These are phyloP conservation scores for Vanrija sp. DNA, from an alignment of 1,284 basidiomycete genomes.

Conservation along the genomic window DNA sequence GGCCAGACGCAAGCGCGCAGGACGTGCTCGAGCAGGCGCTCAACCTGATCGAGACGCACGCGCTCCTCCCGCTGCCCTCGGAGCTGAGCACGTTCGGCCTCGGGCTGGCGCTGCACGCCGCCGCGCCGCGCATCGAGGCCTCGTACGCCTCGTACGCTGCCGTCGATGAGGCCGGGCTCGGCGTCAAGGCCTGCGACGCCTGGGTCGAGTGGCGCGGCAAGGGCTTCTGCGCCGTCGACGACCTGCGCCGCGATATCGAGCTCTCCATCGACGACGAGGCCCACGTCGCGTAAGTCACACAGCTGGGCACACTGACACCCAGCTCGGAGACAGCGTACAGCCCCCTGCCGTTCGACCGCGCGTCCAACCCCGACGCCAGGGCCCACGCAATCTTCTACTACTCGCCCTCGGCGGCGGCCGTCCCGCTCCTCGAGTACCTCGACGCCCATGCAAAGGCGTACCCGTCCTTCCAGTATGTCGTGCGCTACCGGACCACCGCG, in stretches of 20 bases:
- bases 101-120: slow-evolving; percentile 39
- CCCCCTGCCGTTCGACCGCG: slow-evolving; percentile 63
- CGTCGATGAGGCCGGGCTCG: slow-evolving; percentile 57
- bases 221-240: slow-evolving; percentile 66
- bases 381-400: slow-evolving; percentile 66
- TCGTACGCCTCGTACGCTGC: slow-evolving; percentile 38
- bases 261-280: slow-evolving; percentile 50
- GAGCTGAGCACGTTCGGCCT: slow-evolving; percentile 51
- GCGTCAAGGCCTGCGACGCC: slow-evolving; percentile 59
- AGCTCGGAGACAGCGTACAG: too few relatives aligned
- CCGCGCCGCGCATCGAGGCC: slow-evolving; percentile 42
- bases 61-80: slow-evolving; percentile 28
- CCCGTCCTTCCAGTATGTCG: slow-evolving; percentile 64
- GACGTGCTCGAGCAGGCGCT: slow-evolving; percentile 25
- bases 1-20: slow-evolving; percentile 17
- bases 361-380: slow-evolving; percentile 56
- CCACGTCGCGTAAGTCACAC: slow-evolving; percentile 23
- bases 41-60: slow-evolving; percentile 25
- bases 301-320: neutral
- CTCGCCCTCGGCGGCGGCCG: slow-evolving; percentile 57
- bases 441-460: slow-evolving; percentile 51
- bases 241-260: slow-evolving; percentile 58
- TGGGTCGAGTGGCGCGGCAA: slow-evolving; percentile 87
- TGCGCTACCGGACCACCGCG: slow-evolving; percentile 61
- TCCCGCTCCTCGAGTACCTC: slow-evolving; percentile 62